phyloP scores from a whole-genome alignment of 2,329 filamentous ascomycete species.

The Dothidotthia symphoricarpi region DNA sequence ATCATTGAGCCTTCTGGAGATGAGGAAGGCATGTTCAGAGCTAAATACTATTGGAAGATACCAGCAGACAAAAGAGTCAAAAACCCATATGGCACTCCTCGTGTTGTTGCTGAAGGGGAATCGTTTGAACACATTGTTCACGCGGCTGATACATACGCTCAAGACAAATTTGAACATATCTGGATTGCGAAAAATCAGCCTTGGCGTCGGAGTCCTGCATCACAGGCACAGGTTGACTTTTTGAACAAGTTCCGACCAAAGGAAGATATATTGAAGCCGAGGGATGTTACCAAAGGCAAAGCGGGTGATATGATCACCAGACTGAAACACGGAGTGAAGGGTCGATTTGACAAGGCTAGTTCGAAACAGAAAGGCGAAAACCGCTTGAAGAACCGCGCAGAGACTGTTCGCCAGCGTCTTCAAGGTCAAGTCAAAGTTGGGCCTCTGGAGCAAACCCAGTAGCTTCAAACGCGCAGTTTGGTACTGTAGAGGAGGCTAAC shows the following conservation, averaged over 20 bases:
- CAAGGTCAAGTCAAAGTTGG: slow-evolving; percentile 51
- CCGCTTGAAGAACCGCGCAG: slow-evolving; percentile 49
- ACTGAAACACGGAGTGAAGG: slow-evolving; percentile 74
- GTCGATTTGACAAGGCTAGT: slow-evolving; percentile 49
- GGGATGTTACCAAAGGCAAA: slow-evolving; percentile 71
- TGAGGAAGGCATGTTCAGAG: slow-evolving; percentile 38
- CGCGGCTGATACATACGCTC: slow-evolving; percentile 79
- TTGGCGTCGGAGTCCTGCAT: slow-evolving; percentile 70
- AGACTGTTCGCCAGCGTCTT: slow-evolving; percentile 42
- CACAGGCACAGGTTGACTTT: slow-evolving; percentile 61
- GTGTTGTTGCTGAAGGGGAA: slow-evolving; percentile 62
- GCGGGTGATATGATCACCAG: slow-evolving; percentile 92
- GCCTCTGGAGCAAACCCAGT: slow-evolving; percentile 31
- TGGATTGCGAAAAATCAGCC: slow-evolving; percentile 65
- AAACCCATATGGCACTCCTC: slow-evolving; percentile 65
- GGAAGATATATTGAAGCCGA: slow-evolving; percentile 54
- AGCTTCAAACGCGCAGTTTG: too few species aligned
- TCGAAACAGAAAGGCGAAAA: slow-evolving; percentile 28
- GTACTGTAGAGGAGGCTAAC: too few species aligned
- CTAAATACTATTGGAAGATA: slow-evolving; percentile 46
- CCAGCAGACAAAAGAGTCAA: slow-evolving; percentile 37
- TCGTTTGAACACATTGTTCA: slow-evolving; percentile 75
- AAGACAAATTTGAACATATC: slow-evolving; percentile 61
- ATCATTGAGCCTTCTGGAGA: slow-evolving; percentile 50
- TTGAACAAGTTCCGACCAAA: slow-evolving; percentile 64